Base-by-base conservation (phyloP, 1,284 basidiomycete species). In the Marasmius oreades region DNA sequence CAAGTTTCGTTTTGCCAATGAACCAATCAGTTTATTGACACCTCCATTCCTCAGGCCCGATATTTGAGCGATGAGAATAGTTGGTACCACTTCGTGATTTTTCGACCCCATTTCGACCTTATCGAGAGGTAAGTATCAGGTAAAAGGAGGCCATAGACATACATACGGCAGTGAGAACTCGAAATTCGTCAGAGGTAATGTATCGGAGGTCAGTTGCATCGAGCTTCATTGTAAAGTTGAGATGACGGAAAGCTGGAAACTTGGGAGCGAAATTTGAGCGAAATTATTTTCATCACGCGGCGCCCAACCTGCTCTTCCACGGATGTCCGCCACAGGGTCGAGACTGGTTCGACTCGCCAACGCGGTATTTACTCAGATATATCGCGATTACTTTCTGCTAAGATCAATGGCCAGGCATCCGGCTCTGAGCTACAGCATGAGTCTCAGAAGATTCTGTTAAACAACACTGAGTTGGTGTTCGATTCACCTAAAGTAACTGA, bases 21-120 rank as follows among this genome's bases (percentile, higher is more conserved):
- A 86, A 3, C 93, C 92, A 55, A 98, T 81, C 39, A 93, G 77
- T 73, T 98, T 99, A 76, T 95, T 97, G 54, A 97, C 91, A 1
- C 94, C 93, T 43, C 96, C 95, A 61, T 90, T 90, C 33, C 94
- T 79, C 51, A 98, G 78, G 18, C 93, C 91, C 8, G 95, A 95
- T 48, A 99, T 90, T 71, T 96, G 92, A 2, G 91, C 89, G 62
- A 98, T 93, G 58, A 98, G 82, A 0, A 82, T 70, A 0, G 92
- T 88, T 1, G 96, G 96, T 2, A 99, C 95, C 44, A 98, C 83
- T 72, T 98, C 92, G 69, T 99, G 96, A 67, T 98, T 98, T 76
- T 97, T 97, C 4, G 93, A 97, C 34, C 96, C 97, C 82, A 97
- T 95, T 76, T 99, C 96, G 42, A 92, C 90, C 93, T 96, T 68